Evolutionary conservation across 306 rosid species (phyloP).

Genomic region (Cicer arietinum): DNA sequence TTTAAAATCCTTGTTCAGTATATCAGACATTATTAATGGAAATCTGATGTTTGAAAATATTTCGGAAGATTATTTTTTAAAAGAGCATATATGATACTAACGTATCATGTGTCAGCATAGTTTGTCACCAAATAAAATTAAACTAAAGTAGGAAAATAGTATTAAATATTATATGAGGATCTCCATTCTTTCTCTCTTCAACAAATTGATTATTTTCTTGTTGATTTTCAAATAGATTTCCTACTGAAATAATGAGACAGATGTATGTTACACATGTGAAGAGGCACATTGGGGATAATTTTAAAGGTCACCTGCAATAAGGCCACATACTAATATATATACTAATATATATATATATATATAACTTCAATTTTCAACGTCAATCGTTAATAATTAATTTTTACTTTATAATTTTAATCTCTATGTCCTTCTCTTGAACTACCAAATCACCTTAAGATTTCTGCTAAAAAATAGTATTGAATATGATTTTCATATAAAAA

Average conservation of each 20-base stretch:
- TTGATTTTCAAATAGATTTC: background rate
- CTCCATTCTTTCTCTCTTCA: background rate
- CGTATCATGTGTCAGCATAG: constrained; percentile 26
- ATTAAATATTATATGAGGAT: constrained; percentile 7
- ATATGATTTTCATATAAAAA: too few relatives aligned
- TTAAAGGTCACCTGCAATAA: constrained; percentile 47
- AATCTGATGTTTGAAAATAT: constrained; percentile 4
- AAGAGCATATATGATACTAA: background rate
- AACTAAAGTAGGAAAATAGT: background rate
- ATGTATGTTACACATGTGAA: constrained; percentile 31
- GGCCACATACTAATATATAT: background rate
- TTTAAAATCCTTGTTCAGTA: background rate
- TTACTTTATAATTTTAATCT: too few relatives aligned
- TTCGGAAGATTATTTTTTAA: background rate
- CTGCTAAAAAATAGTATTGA: too few relatives aligned
- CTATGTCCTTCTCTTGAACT: too few relatives aligned
- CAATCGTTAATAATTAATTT: too few relatives aligned
- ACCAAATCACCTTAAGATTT: too few relatives aligned
- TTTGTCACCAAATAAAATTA: constrained; percentile 22
- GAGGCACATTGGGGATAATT: constrained; percentile 32
- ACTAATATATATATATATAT: too few relatives aligned
- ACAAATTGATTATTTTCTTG: constrained; percentile 1
- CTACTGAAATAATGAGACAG: background rate
- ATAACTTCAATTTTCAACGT: too few relatives aligned
- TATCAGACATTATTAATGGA: background rate